Evolutionary conservation across 768 basidiomycete genomes (phyloP).

Genomic region (Leccinum subgranulosum): DNA sequence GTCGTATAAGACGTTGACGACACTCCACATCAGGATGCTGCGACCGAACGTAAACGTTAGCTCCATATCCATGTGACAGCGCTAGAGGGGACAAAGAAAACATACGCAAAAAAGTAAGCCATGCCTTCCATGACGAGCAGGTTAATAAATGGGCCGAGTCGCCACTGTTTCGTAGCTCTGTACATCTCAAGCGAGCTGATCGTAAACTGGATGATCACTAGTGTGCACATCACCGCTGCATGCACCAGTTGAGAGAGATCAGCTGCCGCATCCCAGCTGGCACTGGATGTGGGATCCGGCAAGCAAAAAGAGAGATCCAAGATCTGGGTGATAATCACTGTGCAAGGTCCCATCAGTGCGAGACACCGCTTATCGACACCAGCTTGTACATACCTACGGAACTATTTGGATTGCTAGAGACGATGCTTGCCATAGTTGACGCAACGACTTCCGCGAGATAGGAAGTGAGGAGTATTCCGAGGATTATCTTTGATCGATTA

Average conservation of each 20-base stretch:
- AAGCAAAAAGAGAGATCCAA: neutral
- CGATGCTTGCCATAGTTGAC: neutral
- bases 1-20: neutral
- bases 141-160: neutral
- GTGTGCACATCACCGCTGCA: neutral
- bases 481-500: neutral
- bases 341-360: neutral
- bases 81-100: neutral
- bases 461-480: neutral
- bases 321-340: neutral
- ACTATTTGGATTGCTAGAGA: neutral
- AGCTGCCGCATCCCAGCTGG: neutral
- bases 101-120: neutral
- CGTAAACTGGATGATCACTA: neutral
- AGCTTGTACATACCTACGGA: neutral
- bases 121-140: neutral
- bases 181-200: neutral
- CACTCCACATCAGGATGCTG: neutral
- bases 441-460: neutral
- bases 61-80: neutral
- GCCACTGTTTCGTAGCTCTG: neutral
- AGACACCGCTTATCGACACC: neutral
- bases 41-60: neutral
- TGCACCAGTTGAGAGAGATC: neutral
- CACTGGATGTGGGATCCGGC: neutral